Base-by-base conservation (phyloP, 2,329 filamentous ascomycete species). In the Alternaria tenuissima region DNA sequence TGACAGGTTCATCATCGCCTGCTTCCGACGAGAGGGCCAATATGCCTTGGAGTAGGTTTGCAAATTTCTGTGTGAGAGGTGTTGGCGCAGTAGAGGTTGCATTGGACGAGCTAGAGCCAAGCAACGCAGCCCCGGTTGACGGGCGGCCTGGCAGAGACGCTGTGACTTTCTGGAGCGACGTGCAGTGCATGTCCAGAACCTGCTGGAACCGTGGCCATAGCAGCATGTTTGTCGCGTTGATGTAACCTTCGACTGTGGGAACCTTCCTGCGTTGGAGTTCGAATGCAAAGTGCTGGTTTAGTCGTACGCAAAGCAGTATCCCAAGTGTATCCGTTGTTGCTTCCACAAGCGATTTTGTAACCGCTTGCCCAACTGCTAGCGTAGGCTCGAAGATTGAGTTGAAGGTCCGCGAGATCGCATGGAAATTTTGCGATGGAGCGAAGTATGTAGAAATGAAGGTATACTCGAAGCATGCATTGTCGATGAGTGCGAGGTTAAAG, bases 121-220 rank as follows among this genome's bases (percentile, higher is more conserved):
- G 69, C 9, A 79, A 66, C n/a, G 72, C 64, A 11, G 77, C 70
- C 7, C 74, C 70, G 1, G 76, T 74, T 4, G 72, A 70, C 3
- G 79, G 71, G 4, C 76, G 73, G 43, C 66, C 72, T 4, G 78
- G 76, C 1, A 84, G 69, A 0, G 80, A 78, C 3, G 78, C 77
- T 2, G 84, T 83, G 46, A 83, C 79, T 61, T 84, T 85, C 52
- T 90, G 91, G 36, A 99, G 85, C 1, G 92, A 96, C 55, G 97
- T 93, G 80, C 91, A 93, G 76, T 99, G 95, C 56, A 90, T 86
- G 76, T 97, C 94, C 88, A 99, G 96, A 69, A 97, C 89, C 57
- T 92, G 87, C 79, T 99, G 96, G 71, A 99, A 91, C 26, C 94
- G 90, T 7, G 95, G 95, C 95, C 95, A 99, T 6, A 99, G 87